A percentile compares a stretch with the other conserved stretches of the same genome.
These are phyloP conservation scores for Herpotrichia juniperi DNA, from an alignment of 2,329 filamentous ascomycete species.

Conservation along the genomic window DNA sequence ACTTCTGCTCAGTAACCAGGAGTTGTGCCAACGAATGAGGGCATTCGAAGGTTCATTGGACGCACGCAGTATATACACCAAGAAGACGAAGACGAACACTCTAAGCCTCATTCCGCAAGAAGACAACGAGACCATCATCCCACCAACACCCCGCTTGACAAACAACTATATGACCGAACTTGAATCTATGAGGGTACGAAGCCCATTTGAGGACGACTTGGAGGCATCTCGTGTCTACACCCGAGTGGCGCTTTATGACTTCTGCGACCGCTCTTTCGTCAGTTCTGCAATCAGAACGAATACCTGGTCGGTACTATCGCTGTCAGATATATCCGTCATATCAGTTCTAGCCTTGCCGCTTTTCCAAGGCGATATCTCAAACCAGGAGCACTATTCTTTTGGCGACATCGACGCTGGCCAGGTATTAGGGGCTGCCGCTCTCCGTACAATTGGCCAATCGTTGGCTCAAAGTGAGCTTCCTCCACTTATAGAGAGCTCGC, in stretches of 20 bases:
- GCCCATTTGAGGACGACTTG: slow-evolving; percentile 10
- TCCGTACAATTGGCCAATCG: too few species aligned
- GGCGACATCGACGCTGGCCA: too few species aligned
- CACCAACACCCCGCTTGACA: neutral
- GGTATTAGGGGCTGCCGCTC: too few species aligned
- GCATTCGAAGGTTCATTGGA: slow-evolving; percentile 9
- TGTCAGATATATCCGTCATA: slow-evolving; percentile 11
- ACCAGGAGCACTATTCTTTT: slow-evolving; percentile 57
- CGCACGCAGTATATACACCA: slow-evolving; percentile 5
- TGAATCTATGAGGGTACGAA: slow-evolving; percentile 1
- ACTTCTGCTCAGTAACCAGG: slow-evolving; percentile 3
- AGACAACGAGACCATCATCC: slow-evolving; percentile 2
- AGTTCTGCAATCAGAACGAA: slow-evolving; percentile 10
- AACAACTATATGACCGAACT: neutral
- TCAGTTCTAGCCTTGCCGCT: slow-evolving; percentile 10
- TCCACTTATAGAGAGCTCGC: too few species aligned
- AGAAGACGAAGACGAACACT: neutral
- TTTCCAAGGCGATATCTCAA: slow-evolving; percentile 70
- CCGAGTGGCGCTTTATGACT: neutral
- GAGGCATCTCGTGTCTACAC: slow-evolving; percentile 12
- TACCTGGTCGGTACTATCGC: slow-evolving; percentile 10
- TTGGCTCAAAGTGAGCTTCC: too few species aligned
- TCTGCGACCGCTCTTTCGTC: slow-evolving; percentile 7
- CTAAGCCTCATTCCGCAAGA: neutral
- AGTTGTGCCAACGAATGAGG: slow-evolving; percentile 3